phyloP scores from a whole-genome alignment of 2,329 filamentous ascomycete species.

The Colletotrichum camelliae region DNA sequence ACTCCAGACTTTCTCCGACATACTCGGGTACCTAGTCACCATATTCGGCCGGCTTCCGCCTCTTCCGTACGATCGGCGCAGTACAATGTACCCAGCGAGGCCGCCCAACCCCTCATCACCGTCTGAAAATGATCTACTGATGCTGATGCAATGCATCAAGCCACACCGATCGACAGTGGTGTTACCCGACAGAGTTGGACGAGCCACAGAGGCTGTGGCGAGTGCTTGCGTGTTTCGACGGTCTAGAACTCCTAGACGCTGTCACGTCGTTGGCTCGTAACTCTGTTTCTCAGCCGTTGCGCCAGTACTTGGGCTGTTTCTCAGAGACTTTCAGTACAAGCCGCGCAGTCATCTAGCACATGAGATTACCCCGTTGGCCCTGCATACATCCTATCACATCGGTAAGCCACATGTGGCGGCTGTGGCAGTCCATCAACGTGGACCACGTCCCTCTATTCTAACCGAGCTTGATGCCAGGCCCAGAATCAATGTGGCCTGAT shows the following conservation, averaged over 20 bases:
- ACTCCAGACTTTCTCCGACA: neutral
- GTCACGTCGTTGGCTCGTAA: neutral
- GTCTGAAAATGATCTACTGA: neutral
- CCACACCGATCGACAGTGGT: conserved; percentile 12
- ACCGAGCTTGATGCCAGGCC: neutral
- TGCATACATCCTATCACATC: neutral
- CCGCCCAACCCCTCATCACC: neutral
- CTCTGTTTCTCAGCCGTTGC: neutral
- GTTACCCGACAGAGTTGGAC: neutral
- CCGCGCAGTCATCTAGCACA: neutral
- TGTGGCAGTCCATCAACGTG: neutral
- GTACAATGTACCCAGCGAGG: conserved; percentile 6
- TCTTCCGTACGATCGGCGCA: neutral
- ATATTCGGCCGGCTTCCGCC: neutral
- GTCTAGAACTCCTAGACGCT: neutral
- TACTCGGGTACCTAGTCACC: neutral
- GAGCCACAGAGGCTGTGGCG: conserved; percentile 16
- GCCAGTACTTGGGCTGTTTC: neutral
- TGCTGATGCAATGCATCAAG: neutral
- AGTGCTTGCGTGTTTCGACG: conserved; percentile 19
- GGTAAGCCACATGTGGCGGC: neutral
- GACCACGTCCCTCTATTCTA: neutral
- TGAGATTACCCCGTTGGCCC: neutral
- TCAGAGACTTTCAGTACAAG: neutral
- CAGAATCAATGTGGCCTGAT: neutral